Conservation (phyloP, 257 asterid genomes). For the Lavandula angustifolia region DNA sequence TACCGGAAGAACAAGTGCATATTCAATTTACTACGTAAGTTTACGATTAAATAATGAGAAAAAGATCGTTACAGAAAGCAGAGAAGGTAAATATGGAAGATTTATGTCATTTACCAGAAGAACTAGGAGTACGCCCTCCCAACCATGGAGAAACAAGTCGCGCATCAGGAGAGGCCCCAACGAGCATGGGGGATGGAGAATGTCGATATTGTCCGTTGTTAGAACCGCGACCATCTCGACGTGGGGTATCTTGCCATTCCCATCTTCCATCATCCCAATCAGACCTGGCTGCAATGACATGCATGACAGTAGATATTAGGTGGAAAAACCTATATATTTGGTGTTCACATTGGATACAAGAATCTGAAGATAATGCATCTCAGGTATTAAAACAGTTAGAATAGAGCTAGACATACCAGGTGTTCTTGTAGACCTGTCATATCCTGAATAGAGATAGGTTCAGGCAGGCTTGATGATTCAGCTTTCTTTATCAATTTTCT, state of each 20-base stretch:
- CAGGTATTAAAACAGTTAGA: slow-evolving; percentile 8
- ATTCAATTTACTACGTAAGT: not conserved
- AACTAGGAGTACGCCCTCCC: slow-evolving; percentile 76
- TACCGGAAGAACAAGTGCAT: slow-evolving; percentile 54
- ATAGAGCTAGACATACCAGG: slow-evolving; percentile 57
- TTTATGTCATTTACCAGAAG: slow-evolving; percentile 44
- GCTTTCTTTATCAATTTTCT: too few relatives aligned
- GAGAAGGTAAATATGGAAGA: slow-evolving; percentile 9
- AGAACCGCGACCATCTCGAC: slow-evolving; percentile 54
- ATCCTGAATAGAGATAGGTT: too few relatives aligned
- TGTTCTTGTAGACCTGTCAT: slow-evolving; percentile 58
- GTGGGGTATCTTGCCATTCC: slow-evolving; percentile 96
- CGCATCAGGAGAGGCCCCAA: slow-evolving; percentile 94
- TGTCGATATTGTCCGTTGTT: slow-evolving; percentile 60
- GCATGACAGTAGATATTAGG: slow-evolving; percentile 27
- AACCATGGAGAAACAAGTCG: slow-evolving; percentile 94
- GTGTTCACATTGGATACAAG: slow-evolving; percentile 5
- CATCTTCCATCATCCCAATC: slow-evolving; percentile 98
- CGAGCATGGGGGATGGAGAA: slow-evolving; percentile 80
- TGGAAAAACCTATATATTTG: not conserved
- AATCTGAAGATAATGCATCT: not conserved
- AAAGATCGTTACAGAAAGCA: slow-evolving; percentile 22
- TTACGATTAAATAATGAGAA: not conserved
- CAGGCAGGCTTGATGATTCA: too few relatives aligned
- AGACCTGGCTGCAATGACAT: slow-evolving; percentile 65